Evolutionary conservation across 2,329 filamentous ascomycete genomes (phyloP).

Genomic region (Bertia moriformis): DNA sequence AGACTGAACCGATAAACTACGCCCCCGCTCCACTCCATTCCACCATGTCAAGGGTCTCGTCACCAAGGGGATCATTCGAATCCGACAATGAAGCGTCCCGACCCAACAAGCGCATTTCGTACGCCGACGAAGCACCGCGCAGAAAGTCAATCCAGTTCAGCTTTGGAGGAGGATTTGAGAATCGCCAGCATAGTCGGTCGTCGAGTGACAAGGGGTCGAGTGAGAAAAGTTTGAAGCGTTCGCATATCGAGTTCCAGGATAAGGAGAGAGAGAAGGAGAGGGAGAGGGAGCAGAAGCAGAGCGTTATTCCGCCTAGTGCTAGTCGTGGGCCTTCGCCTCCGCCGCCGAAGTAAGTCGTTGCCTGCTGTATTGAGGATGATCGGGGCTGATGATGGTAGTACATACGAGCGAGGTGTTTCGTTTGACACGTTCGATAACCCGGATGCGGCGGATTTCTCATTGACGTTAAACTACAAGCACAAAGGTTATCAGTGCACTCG

Average conservation of each 20-base stretch:
- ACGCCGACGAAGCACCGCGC: neutral
- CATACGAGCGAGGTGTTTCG: conserved; percentile 55
- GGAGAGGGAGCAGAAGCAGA: no score
- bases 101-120: no score
- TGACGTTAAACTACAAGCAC: conserved; percentile 59
- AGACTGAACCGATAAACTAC: no score
- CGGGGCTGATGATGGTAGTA: conserved; percentile 19
- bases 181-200: no score
- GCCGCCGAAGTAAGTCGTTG: neutral
- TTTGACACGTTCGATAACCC: conserved; percentile 61
- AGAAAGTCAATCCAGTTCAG: neutral
- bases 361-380: neutral
- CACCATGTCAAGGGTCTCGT: no score
- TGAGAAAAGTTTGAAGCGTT: neutral
- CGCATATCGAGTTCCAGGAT: neutral
- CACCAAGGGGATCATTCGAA: no score
- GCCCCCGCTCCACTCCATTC: no score
- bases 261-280: neutral
- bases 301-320: neutral
- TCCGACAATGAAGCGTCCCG: no score
- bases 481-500: conserved; percentile 56
- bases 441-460: conserved; percentile 52
- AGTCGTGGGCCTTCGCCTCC: neutral
- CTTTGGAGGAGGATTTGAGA: neutral
- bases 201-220: neutral